Base-by-base conservation (phyloP, 176 grass and related monocot genomes). In the Pharus latifolius region DNA sequence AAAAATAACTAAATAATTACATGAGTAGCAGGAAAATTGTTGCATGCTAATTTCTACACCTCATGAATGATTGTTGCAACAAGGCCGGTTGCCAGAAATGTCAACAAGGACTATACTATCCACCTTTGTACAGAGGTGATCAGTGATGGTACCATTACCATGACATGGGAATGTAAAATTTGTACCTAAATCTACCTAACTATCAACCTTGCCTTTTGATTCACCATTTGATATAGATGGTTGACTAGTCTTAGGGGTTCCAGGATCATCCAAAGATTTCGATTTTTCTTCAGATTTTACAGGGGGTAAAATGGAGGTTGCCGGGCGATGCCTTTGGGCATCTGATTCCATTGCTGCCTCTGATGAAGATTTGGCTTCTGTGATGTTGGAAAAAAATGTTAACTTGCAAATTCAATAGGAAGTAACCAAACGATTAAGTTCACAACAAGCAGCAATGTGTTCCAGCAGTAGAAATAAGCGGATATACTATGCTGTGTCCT, bases 61-160 rank as follows among this genome's bases (percentile, higher is more conserved):
- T 84, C 74, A 78, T 69, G 55, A 73, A 84, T 84, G 41, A 41
- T 58, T 72, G 62, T 23, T 67, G 11, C 68, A 66, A 66, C 30
- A 72, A 78, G 23, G 63, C 70, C 32, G n/a, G 52, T 60, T 50
- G 70, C 61, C 62, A 29, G 54, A 56, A 32, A 50, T 33, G 67
- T 74, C 44, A 67, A 60, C 67, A 24, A 54, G 18, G 32, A 51
- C 52, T 59, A 67, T 22, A 28, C 49, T 72, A 73, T 42, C 67
- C 52, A 78, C 51, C 51, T 78, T 73, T 73, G 31, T 72, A 84
- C 82, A 78, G 19, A 84, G 54, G 32, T 50, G 57, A 32, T 17
- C 60, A 78, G 49, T 49, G 72, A 46, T 63, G 57, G 53, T 23
- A 15, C 52, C 13, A 49, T 22, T 28, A 34, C 37, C 56, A 61